phyloP scores from a whole-genome alignment of 2,329 filamentous ascomycete genomes.

The Aspergillus aculeatinus region DNA sequence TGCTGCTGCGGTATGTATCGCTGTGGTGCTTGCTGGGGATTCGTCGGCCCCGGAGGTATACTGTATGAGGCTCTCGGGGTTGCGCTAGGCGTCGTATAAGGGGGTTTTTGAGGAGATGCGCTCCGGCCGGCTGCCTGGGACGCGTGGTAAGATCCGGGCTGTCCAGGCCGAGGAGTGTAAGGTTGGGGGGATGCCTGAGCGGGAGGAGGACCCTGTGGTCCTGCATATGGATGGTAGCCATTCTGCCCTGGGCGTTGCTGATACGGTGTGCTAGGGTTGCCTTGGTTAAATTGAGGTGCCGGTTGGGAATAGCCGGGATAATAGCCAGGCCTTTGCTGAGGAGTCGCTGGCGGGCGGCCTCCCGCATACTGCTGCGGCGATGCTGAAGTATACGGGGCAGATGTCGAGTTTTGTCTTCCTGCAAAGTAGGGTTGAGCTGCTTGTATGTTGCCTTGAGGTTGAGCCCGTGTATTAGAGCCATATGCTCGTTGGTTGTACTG shows the following conservation, averaged over 20 bases:
- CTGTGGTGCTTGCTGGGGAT: slow-evolving; percentile 24
- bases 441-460: slow-evolving; percentile 29
- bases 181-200: slow-evolving; percentile 36
- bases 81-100: slow-evolving; percentile 20
- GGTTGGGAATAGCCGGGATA: slow-evolving; percentile 36
- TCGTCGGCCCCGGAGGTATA: slow-evolving; percentile 31
- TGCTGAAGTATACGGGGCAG: slow-evolving; percentile 35
- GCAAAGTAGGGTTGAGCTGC: slow-evolving; percentile 31
- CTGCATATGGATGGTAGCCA: slow-evolving; percentile 34
- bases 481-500: slow-evolving; percentile 38
- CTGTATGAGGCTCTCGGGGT: slow-evolving; percentile 37
- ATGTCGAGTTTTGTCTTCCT: slow-evolving; percentile 31
- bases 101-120: slow-evolving; percentile 35
- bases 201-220: slow-evolving; percentile 29
- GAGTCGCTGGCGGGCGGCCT: slow-evolving; percentile 35
- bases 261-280: slow-evolving; percentile 35
- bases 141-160: slow-evolving; percentile 32
- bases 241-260: slow-evolving; percentile 43
- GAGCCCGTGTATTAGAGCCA: slow-evolving; percentile 28
- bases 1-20: slow-evolving; percentile 34
- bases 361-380: slow-evolving; percentile 30
- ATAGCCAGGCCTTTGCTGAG: slow-evolving; percentile 39
- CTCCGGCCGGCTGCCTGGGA: slow-evolving; percentile 27
- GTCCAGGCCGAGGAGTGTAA: slow-evolving; percentile 37
- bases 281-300: slow-evolving; percentile 35